Evolutionary conservation across 2,329 filamentous ascomycete genomes (phyloP), one percentile per base, ranked within the genome.

Genomic region (Paradendryphiella salina): DNA sequence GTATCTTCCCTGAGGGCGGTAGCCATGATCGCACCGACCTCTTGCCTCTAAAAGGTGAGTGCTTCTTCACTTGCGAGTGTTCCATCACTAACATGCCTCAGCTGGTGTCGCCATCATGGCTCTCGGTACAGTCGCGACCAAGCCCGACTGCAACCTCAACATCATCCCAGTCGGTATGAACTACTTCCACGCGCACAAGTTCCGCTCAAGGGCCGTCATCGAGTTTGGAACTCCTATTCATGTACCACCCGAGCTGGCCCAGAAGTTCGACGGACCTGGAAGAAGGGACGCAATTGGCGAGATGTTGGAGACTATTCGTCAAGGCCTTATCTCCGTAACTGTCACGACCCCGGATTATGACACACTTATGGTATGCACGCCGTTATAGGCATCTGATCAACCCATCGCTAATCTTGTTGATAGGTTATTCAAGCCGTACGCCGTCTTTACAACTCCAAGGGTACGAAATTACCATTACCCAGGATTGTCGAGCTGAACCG

Each of bases 81-180:
- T 1, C 14, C 10, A 13, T 34, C 33, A 42, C 65, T 68, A 54
- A 72, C 36, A 38, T 6, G 23, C 13, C 48, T 9, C 59, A 84
- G 93, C 94, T 64, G 93, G 93, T 72, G 90, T 99, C 53, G 94
- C 94, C 51, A 94, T 99, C 68, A 99, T 99, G 93, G 94, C 93
- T 10, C 82, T 99, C 29, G 93, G 93, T 32, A 88, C 94, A 1
- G 79, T 97, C 43, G 90, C 89, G 4, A 86, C 90, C 49, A 85
- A 92, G 55, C 92, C 92, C 2, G 82, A 93, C 58, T 96, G 90
- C 68, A 90, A 89, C 23, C 79, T 99, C 55, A 95, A 92, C 74
- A 96, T 99, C 64, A 90, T 99, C 18, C 94, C 94, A 3, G 92
- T 94, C 43, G 93, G 93, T 64, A 96, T 99, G 93, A 99, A 99